A percentile compares a stretch with the other conserved stretches of the same genome.
These are phyloP conservation scores for Chrysosporium queenslandicum DNA, from an alignment of 2,329 filamentous ascomycete species.

Conservation along the genomic window DNA sequence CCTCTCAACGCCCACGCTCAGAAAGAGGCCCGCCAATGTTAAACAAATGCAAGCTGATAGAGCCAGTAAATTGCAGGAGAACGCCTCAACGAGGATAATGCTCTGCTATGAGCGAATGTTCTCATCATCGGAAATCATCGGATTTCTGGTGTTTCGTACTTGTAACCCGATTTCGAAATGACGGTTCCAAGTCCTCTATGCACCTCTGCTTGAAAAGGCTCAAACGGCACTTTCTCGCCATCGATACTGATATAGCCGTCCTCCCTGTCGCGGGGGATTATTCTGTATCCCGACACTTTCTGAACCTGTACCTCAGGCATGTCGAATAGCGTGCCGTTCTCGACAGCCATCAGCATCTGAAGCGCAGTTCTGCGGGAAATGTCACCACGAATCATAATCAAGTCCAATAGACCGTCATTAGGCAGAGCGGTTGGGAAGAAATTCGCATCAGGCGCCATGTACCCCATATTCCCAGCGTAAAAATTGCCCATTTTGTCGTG, in stretches of 20 bases:
- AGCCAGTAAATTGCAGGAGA: not conserved
- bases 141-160: conserved; percentile 53
- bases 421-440: conserved; percentile 71
- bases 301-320: conserved; percentile 65
- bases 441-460: conserved; percentile 75
- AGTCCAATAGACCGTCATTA: conserved; percentile 74
- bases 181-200: conserved; percentile 73
- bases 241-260: conserved; percentile 89
- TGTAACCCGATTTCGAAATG: conserved; percentile 61
- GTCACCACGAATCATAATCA: conserved; percentile 70
- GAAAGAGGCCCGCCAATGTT: not conserved
- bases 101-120: not conserved
- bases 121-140: not conserved
- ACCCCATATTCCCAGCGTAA: conserved; percentile 90
- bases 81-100: not conserved
- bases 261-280: conserved; percentile 61
- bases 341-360: conserved; percentile 60
- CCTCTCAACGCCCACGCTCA: conserved; percentile 1
- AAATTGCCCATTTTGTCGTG: conserved; percentile 80
- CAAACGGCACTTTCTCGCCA: conserved; percentile 77
- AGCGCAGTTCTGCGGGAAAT: conserved; percentile 57
- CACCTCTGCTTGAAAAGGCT: conserved; percentile 83
- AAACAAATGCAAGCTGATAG: not conserved
- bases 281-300: conserved; percentile 79
- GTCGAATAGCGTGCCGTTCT: conserved; percentile 68